phyloP scores from a whole-genome alignment of 768 basidiomycete genomes.

The Leucocoprinus birnbaumii region DNA sequence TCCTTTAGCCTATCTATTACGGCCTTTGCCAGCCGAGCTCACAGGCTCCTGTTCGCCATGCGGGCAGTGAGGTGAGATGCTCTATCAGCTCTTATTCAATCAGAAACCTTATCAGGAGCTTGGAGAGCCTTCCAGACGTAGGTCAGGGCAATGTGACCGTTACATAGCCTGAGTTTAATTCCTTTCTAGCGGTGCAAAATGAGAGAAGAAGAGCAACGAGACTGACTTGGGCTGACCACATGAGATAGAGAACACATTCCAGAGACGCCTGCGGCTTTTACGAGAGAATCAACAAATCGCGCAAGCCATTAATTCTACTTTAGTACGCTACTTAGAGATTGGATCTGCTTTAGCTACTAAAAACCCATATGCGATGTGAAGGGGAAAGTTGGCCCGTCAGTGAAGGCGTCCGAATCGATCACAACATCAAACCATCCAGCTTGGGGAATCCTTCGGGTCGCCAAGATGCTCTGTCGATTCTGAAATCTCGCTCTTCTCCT shows the following conservation, averaged over 20 bases:
- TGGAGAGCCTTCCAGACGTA: neutral
- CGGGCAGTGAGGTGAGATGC: neutral
- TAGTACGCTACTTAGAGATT: too few species aligned
- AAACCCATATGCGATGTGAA: too few species aligned
- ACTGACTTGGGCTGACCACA: neutral
- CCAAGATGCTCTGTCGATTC: too few species aligned
- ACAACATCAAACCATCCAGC: neutral
- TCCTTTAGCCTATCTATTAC: too few species aligned
- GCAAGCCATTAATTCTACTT: too few species aligned
- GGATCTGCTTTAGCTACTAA: too few species aligned
- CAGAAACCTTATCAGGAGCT: neutral
- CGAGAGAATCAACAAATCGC: too few species aligned
- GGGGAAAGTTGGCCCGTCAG: too few species aligned
- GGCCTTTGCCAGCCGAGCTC: too few species aligned
- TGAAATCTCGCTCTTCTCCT: too few species aligned
- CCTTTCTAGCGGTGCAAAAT: neutral
- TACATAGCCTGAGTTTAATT: constrained; percentile 3
- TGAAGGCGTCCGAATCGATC: too few species aligned
- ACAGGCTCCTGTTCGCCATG: neutral
- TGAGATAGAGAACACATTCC: neutral
- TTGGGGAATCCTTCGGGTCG: neutral
- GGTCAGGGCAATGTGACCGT: neutral
- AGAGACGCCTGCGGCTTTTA: too few species aligned
- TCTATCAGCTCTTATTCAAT: neutral
- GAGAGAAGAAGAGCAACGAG: neutral